A percentile compares a stretch with the other conserved stretches of the same genome.
Evolutionary conservation across 495 filamentous ascomycete genomes (phyloP).

Genomic region (Talaromyces borbonicus): DNA sequence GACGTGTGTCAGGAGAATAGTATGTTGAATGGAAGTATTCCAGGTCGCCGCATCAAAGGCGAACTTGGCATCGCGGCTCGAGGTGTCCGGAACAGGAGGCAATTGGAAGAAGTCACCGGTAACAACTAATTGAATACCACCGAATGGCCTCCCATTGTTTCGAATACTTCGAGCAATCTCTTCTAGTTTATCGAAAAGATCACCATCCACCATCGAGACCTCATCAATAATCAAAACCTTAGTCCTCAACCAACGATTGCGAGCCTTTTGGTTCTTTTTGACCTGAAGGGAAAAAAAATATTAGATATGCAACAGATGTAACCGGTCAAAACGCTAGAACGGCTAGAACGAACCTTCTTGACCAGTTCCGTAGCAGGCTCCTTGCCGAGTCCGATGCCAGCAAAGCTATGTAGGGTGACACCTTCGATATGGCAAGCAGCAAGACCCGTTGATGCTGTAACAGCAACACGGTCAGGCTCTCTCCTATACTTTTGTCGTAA

Average conservation of each 20-base stretch:
- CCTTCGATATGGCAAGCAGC: conserved; percentile 96
- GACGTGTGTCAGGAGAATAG: conserved; percentile 88
- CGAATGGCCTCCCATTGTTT: conserved; percentile 87
- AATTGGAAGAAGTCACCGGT: conserved; percentile 98
- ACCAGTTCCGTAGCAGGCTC: conserved; percentile 72
- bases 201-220: conserved; percentile 96
- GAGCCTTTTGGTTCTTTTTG: conserved; percentile 77
- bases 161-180: conserved; percentile 69
- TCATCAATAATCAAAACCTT: conserved; percentile 87
- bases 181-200: conserved; percentile 93
- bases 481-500: conserved; percentile 63
- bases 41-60: conserved; percentile 87
- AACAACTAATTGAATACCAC: conserved; percentile 90
- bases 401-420: conserved; percentile 91
- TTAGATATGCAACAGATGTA: no score
- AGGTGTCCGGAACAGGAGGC: conserved; percentile 76
- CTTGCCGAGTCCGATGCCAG: conserved; percentile 91
- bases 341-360: conserved; percentile 48
- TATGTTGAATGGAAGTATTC: conserved; percentile 88
- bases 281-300: conserved; percentile 38
- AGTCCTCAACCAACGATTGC: conserved; percentile 77
- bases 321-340: neutral
- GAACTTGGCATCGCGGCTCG: conserved; percentile 66
- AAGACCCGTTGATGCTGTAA: conserved; percentile 91
- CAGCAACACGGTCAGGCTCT: conserved; percentile 74